Evolutionary conservation across 371 early-diverging fungal genomes (phyloP).

Genomic region (Astathelohania contejeani): DNA sequence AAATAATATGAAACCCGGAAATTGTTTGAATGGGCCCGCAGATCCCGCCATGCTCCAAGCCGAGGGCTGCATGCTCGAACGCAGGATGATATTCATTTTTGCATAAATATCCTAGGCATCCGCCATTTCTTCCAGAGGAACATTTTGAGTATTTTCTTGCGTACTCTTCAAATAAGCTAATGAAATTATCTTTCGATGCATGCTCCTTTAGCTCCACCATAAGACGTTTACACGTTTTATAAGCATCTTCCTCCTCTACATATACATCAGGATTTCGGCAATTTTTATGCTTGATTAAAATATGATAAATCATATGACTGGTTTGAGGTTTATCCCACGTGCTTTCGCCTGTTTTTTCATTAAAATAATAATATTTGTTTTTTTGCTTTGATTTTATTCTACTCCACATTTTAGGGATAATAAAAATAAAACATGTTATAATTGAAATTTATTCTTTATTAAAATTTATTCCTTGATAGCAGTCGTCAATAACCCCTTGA

Average conservation of each 20-base stretch:
- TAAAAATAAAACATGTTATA: too few species aligned
- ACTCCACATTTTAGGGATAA: constrained; percentile 1
- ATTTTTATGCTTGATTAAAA: constrained; percentile 26
- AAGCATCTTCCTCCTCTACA: constrained; percentile 8
- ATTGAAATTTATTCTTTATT: too few species aligned
- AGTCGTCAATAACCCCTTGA: constrained; percentile 11
- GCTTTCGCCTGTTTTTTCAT: constrained; percentile 15
- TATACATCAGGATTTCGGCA: constrained; percentile 18
- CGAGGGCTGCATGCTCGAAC: constrained; percentile 25
- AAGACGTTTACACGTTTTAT: constrained; percentile 2
- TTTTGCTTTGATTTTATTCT: constrained; percentile 1
- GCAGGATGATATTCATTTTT: constrained; percentile 26
- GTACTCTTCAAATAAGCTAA: constrained; percentile 9
- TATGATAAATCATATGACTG: constrained; percentile 17
- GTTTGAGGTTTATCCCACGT: constrained; percentile 7
- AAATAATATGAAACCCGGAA: constrained; percentile 30
- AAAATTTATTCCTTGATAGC: not conserved
- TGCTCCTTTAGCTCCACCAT: constrained; percentile 5
- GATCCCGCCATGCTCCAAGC: constrained; percentile 10
- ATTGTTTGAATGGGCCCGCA: constrained; percentile 19
- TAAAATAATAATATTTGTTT: constrained; percentile 13
- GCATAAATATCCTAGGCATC: constrained; percentile 22
- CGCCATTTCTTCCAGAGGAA: constrained; percentile 20
- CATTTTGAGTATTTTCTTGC: constrained; percentile 18
- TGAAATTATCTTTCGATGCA: constrained; percentile 5